Percentiles rank a stretch among this genome's conserved stretches.
Evolutionary conservation across 2,329 filamentous ascomycete species (phyloP).

Genomic region (Eutypa lata): DNA sequence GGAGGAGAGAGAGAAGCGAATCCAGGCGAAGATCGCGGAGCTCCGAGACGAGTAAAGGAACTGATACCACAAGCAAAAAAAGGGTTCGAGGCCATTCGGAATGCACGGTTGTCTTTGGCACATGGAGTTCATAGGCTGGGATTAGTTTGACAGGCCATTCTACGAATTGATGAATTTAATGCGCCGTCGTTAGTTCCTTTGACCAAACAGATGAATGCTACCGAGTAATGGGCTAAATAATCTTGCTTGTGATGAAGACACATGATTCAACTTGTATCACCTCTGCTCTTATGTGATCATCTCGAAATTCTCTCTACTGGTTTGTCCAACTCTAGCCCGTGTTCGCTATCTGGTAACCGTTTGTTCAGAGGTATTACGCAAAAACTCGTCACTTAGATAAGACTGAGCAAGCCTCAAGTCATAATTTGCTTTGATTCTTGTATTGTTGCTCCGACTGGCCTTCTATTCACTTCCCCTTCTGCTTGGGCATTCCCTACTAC

Average conservation of each 20-base stretch:
- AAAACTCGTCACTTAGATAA: too few species aligned
- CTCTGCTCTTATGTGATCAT: too few species aligned
- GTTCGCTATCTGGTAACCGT: too few species aligned
- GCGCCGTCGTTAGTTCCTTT: slow-evolving; percentile 11
- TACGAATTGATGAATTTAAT: slow-evolving; percentile 28
- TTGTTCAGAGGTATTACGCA: too few species aligned
- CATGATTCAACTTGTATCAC: too few species aligned
- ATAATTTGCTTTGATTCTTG: too few species aligned
- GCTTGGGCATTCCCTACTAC: neutral
- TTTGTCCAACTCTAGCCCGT: too few species aligned
- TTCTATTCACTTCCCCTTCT: neutral
- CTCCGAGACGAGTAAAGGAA: slow-evolving; percentile 54
- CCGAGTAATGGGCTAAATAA: neutral
- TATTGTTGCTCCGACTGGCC: too few species aligned
- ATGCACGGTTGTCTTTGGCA: slow-evolving; percentile 29
- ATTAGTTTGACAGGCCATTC: slow-evolving; percentile 20
- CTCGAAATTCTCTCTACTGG: too few species aligned
- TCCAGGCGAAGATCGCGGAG: slow-evolving; percentile 89
- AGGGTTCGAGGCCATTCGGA: slow-evolving; percentile 18
- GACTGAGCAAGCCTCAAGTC: too few species aligned
- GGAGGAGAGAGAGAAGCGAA: slow-evolving; percentile 76
- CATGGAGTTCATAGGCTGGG: slow-evolving; percentile 29
- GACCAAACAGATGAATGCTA: neutral
- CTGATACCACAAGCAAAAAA: slow-evolving; percentile 13
- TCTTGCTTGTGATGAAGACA: too few species aligned